Base-by-base conservation (phyloP, 2,329 filamentous ascomycete genomes). In the Ramularia endophylla region DNA sequence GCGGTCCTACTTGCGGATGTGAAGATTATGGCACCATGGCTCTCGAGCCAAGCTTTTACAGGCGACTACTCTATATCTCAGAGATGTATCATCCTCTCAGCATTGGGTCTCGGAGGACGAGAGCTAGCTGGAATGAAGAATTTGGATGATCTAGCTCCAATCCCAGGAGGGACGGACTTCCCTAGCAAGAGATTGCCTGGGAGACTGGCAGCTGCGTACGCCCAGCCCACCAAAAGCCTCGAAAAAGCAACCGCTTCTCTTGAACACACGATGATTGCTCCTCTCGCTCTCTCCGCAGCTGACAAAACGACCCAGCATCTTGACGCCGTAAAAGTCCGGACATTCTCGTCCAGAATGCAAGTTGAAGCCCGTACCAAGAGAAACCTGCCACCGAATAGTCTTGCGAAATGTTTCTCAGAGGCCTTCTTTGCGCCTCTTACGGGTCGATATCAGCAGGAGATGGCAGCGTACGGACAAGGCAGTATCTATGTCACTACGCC, bases 11-110 rank as follows among this genome's bases (percentile, higher is more conserved):
- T 92, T 2, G 81, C 86, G 0, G 78, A 85, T 50, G 87, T 92
- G 0, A 69, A 77, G 36, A 73, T 77, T 38, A 87, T 95, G 77
- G 89, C 81, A 0, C 85, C 80, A 11, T 94, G 87, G 83, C 86
- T 94, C 44, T 80, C 84, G 3, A 80, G 81, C 42, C 83, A 85
- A 0, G 94, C 92, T 60, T 97, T 95, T 60, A 83, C 87, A 30
- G 89, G 89, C 12, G 92, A 98, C 59, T 89, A 92, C 63, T 95
- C 89, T 0, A 70, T 97, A 27, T 78, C 82, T 0, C 90, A 97
- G 61, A 77, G 92, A 28, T 85, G 84, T 6, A 79, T 85, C 0
- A 74, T 97, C 27, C 80, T 98, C 38, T 83, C 87, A 15, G 81
- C 86, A 0, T 69, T 98, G 3, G 90, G 89, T 0, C 68, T 98